Evolutionary conservation across 306 rosid genomes (phyloP), one percentile per base, ranked within the genome.

Genomic region (Sindora glabra): DNA sequence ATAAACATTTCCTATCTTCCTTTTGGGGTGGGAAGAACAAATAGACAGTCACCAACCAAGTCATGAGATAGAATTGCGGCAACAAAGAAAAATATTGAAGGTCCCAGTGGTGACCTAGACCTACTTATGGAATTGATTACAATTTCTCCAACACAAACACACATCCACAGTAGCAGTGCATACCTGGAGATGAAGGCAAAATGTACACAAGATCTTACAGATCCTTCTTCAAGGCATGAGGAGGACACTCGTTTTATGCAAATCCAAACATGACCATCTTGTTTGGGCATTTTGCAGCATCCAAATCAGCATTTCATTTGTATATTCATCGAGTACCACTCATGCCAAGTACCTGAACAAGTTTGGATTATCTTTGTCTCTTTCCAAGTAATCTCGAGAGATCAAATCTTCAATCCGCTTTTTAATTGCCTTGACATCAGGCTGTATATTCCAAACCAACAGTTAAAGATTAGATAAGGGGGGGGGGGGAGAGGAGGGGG

Each of bases 391-490:
- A 78, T 91, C 97, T 30, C 96, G 89, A 37, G 97, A 83, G 80
- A 91, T 91, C 73, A 91, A 83, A 70, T 91, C 97, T 75, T 91
- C 97, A 5, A 91, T 91, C 68, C 97, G 72, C 83, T 91, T 91
- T 62, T 91, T 91, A 34, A 91, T 91, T 39, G 95, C 89, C 76
- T 87, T 91, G 78, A 87, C 86, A 59, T 91, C 89, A 0, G 97
- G 97, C 97, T 90, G 82, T 41, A 62, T 10, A 55, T 51, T 33
- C 34, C 46, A 68, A 14, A 39, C 10, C 38, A 39, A 55, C 16
- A 62, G 15, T 15, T 64, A 22, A 52, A 39, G 14, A 59, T 52
- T 38, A 46, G 73, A 49, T n/a, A n/a, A n/a, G n/a, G n/a, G n/a
- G n/a, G n/a, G n/a, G n/a, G n/a, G n/a, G n/a, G n/a, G n/a, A n/a